Evolutionary conservation across 345 rosid species (phyloP).

Genomic region (Raphanus raphanistrum): DNA sequence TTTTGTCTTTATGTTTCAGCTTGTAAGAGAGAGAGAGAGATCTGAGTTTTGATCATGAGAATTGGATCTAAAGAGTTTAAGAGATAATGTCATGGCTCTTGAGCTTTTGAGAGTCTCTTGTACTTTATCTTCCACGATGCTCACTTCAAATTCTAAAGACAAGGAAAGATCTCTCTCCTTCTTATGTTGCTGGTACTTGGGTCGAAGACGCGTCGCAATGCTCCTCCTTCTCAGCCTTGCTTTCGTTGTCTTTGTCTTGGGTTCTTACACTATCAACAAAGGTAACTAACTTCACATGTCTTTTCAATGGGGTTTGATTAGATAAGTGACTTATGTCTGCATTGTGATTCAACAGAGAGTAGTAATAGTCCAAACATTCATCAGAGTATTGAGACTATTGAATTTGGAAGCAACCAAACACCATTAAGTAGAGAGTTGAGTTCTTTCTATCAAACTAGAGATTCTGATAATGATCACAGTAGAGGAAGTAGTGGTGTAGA

Average conservation of each 20-base stretch:
- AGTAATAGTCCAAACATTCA: constrained; percentile 41
- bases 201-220: constrained; percentile 68
- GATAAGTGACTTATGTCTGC: not conserved
- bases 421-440: constrained; percentile 28
- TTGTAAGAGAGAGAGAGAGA: constrained; percentile 31
- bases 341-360: constrained; percentile 45
- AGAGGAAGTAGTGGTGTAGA: constrained; percentile 36
- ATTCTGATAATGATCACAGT: constrained; percentile 12
- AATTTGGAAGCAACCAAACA: constrained; percentile 32
- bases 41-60: constrained; percentile 50
- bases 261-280: constrained; percentile 62
- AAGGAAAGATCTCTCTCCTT: constrained; percentile 59
- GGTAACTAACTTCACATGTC: constrained; percentile 41
- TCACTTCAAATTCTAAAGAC: constrained; percentile 56
- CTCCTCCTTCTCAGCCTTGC: constrained; percentile 63
- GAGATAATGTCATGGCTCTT: constrained; percentile 53
- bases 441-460: constrained; percentile 11
- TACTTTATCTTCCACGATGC: constrained; percentile 43
- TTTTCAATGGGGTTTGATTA: not conserved
- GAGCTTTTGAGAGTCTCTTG: constrained; percentile 39
- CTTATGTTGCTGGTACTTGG: constrained; percentile 56
- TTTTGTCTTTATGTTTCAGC: not conserved
- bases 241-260: constrained; percentile 64
- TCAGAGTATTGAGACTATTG: constrained; percentile 36
- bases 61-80: constrained; percentile 34